These are phyloP conservation scores for Pythium dissimile DNA, from an alignment of 352 stramenopile species.

Conservation along the genomic window DNA sequence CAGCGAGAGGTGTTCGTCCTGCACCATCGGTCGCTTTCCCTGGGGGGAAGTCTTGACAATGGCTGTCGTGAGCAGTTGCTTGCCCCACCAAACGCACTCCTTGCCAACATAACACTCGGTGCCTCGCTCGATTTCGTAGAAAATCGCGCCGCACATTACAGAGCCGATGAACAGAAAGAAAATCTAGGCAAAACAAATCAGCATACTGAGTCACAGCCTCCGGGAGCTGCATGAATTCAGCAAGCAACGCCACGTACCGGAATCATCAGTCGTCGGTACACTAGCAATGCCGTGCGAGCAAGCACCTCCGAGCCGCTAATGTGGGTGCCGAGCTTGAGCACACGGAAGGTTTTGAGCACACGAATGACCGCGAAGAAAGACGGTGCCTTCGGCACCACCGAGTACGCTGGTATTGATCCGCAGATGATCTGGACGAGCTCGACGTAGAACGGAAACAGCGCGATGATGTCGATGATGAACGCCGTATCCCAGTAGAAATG, in stretches of 20 bases:
- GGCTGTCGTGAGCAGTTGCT: constrained; percentile 51
- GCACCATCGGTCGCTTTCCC: constrained; percentile 66
- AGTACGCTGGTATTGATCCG: constrained; percentile 44
- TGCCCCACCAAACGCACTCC: constrained; percentile 53
- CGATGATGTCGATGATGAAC: constrained; percentile 51
- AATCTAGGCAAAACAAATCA: constrained; percentile 26
- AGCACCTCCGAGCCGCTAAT: constrained; percentile 67
- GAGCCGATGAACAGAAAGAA: constrained; percentile 75
- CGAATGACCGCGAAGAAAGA: constrained; percentile 67
- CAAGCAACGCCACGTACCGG: constrained; percentile 42
- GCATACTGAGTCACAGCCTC: constrained; percentile 24
- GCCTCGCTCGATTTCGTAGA: constrained; percentile 77
- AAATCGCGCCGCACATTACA: constrained; percentile 50
- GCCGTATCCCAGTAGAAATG: constrained; percentile 53
- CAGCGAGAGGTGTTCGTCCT: constrained; percentile 34
- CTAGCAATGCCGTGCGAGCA: constrained; percentile 42
- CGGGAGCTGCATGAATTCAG: constrained; percentile 48
- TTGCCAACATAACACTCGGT: constrained; percentile 59
- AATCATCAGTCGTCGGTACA: constrained; percentile 60
- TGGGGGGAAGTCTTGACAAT: constrained; percentile 31
- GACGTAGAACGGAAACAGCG: constrained; percentile 27
- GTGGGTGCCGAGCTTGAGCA: constrained; percentile 77
- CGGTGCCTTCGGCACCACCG: constrained; percentile 57
- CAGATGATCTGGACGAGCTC: constrained; percentile 41
- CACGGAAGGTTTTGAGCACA: constrained; percentile 70